A percentile compares a stretch with the other conserved stretches of the same genome.
Evolutionary conservation across 106 monocot genomes (phyloP).

Genomic region (Apostasia shenzhenica): DNA sequence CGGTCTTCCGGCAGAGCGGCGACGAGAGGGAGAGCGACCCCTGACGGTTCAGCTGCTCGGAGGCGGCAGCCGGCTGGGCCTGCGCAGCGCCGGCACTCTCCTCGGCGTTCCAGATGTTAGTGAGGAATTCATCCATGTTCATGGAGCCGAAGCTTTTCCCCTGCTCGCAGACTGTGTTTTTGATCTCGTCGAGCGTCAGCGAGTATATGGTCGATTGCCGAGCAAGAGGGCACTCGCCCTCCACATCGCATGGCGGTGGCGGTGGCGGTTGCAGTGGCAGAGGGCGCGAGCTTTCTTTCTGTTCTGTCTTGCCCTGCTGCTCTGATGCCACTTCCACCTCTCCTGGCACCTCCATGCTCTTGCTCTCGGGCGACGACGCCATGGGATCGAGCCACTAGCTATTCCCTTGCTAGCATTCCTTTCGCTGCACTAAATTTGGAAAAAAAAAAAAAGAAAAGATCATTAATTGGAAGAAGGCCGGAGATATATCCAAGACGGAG

Average conservation of each 20-base stretch:
- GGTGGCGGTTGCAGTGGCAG: not conserved
- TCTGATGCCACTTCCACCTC: constrained; percentile 34
- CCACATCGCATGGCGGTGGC: not conserved
- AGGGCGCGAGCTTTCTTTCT: not conserved
- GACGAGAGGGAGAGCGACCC: constrained; percentile 35
- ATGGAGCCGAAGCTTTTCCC: constrained; percentile 56
- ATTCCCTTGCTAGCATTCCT: not conserved
- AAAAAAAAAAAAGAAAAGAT: too few species aligned
- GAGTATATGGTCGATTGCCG: constrained; percentile 43
- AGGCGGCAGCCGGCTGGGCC: not conserved
- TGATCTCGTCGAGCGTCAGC: constrained; percentile 46
- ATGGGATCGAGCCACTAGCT: not conserved
- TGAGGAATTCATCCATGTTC: constrained; percentile 70
- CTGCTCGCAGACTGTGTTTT: constrained; percentile 53
- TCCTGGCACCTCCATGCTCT: constrained; percentile 10
- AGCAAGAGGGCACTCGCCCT: constrained; percentile 7
- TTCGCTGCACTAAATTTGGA: not conserved
- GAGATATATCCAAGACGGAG: too few species aligned
- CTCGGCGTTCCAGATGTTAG: constrained; percentile 55
- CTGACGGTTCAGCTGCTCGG: constrained; percentile 20
- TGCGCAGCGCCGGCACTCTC: constrained; percentile 5
- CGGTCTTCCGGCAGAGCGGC: constrained; percentile 42
- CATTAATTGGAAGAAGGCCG: too few species aligned
- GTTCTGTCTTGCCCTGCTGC: not conserved
- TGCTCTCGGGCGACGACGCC: constrained; percentile 17